phyloP scores from a whole-genome alignment of 2,329 filamentous ascomycete species.

The Neonectria hederae region DNA sequence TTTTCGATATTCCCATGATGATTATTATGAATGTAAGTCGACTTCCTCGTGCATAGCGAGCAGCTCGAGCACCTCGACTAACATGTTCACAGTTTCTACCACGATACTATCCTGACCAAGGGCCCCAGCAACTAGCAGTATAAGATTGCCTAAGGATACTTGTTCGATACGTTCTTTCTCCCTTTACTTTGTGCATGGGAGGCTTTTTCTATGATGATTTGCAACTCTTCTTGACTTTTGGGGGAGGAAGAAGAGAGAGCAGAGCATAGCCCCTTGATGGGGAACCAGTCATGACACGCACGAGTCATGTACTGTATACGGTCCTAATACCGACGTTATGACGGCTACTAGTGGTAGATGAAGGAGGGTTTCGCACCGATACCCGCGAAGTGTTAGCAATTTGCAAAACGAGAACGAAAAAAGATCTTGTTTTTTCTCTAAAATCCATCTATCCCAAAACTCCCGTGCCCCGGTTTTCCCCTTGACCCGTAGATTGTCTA shows the following conservation, averaged over 20 bases:
- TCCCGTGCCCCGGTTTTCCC: constrained; percentile 22
- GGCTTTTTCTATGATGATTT: constrained; percentile 28
- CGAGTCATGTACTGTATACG: constrained; percentile 20
- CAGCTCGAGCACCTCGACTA: constrained; percentile 6
- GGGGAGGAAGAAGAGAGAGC: constrained; percentile 30
- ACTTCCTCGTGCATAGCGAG: neutral
- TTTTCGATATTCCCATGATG: constrained; percentile 98
- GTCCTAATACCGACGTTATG: constrained; percentile 17
- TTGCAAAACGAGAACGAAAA: constrained; percentile 33
- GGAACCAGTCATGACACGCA: constrained; percentile 16
- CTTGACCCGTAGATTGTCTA: neutral
- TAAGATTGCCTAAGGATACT: constrained; percentile 41
- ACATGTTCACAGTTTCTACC: constrained; percentile 61
- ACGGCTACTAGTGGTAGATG: neutral
- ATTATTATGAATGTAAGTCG: constrained; percentile 95
- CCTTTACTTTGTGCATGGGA: constrained; percentile 33
- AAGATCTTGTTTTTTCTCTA: constrained; percentile 32
- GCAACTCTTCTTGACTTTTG: constrained; percentile 28
- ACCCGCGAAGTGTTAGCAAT: constrained; percentile 34
- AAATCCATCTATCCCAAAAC: constrained; percentile 37
- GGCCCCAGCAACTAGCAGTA: constrained; percentile 65
- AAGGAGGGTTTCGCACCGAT: constrained; percentile 36
- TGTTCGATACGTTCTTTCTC: constrained; percentile 38
- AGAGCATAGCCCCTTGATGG: constrained; percentile 25
- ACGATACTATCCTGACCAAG: constrained; percentile 67